Percentiles rank a stretch among this genome's conserved stretches.
These are phyloP conservation scores for Physcomitrellopsis africana DNA, from an alignment of 225 moss, liverwort and hornwort genomes.

Conservation along the genomic window DNA sequence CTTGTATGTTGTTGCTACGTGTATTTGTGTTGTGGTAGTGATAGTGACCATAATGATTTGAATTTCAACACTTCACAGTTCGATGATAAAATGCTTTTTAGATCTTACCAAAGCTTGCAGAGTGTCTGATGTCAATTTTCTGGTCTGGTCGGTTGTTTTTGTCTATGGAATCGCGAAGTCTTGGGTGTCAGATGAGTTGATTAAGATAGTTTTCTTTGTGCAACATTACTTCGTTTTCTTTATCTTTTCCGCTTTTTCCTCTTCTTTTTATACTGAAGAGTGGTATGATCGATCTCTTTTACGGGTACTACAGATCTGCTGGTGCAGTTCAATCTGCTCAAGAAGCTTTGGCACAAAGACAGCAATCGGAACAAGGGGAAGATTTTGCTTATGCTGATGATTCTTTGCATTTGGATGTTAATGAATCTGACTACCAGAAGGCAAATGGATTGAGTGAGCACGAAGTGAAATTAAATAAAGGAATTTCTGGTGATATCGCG, in stretches of 20 bases:
- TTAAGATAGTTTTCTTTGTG: not conserved
- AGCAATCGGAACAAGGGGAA: slow-evolving; percentile 59
- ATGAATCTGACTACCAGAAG: slow-evolving; percentile 40
- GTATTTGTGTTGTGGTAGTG: not conserved
- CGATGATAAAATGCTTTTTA: not conserved
- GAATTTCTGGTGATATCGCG: slow-evolving; percentile 46
- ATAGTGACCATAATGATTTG: slow-evolving; percentile 11
- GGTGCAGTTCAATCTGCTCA: slow-evolving; percentile 75
- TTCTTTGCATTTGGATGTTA: slow-evolving; percentile 29
- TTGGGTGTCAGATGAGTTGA: too few relatives aligned
- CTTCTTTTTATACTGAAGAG: not conserved
- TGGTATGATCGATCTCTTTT: slow-evolving; percentile 17
- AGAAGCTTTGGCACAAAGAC: slow-evolving; percentile 54
- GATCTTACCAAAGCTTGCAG: not conserved
- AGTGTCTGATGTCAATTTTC: too few relatives aligned
- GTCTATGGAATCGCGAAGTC: too few relatives aligned
- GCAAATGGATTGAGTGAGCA: slow-evolving; percentile 39
- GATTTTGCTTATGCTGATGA: slow-evolving; percentile 42
- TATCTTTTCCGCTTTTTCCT: not conserved
- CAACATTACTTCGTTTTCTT: not conserved
- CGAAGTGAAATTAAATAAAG: slow-evolving; percentile 43
- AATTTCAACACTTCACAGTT: not conserved
- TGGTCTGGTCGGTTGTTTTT: too few relatives aligned
- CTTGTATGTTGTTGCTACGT: not conserved
- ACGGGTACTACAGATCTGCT: slow-evolving; percentile 65